Evolutionary conservation across 345 rosid genomes (phyloP), one percentile per base, ranked within the genome.

Genomic region (Populus deltoides): DNA sequence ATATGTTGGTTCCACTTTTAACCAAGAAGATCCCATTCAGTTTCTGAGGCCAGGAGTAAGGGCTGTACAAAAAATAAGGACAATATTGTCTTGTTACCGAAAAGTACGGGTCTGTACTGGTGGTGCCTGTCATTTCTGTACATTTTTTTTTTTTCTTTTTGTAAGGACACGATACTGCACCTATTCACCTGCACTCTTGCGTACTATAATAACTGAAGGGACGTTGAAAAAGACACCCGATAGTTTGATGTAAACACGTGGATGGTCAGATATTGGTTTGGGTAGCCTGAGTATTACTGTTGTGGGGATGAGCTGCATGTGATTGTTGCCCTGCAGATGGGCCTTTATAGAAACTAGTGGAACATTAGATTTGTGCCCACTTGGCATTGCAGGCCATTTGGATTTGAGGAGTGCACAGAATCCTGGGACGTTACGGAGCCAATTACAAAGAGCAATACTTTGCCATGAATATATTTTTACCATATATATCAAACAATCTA

Each of bases 21-120:
- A 17, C 20, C 39, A 66, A 5, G 17, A 27, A 66, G 10, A 35
- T 16, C 22, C 22, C 13, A 16, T 33, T 9, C 22, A 27, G 33
- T 33, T 66, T 66, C n/a, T 16, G 39, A 35, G 69, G 36, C 36
- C 13, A 29, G 22, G 8, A 22, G 35, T 1, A 3, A 4, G 6
- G 36, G 49, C 5, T 7, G 8, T 6, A 9, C 45, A n/a, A 2
- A 22, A 67, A 6, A 51, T 8, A n/a, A 22, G 68, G 68, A 35
- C 79, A 51, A 18, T 51, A 76, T 68, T 68, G 66, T 66, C 72
- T 17, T 76, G 10, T 39, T 36, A n/a, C 33, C 3, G 1, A 67
- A 66, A n/a, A 10, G 75, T 77, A 77, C 75, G 80, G 62, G 22
- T 39, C 70, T 55, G 74, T 77, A 77, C 79, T 55, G 49, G 16